Base-by-base conservation (phyloP, 2,329 filamentous ascomycete genomes). In the Cordyceps farinosa region DNA sequence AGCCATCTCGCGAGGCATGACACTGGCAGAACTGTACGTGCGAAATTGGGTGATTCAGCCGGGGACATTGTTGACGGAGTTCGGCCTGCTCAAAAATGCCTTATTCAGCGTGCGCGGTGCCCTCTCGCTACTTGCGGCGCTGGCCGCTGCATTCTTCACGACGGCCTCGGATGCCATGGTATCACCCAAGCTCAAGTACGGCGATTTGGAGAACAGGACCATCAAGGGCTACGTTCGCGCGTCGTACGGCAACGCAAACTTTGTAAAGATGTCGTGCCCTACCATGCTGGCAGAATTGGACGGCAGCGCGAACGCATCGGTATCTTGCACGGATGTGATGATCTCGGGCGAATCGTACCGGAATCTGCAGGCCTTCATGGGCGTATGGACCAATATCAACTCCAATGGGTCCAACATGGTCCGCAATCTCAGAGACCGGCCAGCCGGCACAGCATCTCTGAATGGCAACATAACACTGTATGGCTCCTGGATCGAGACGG, bases 21-120 rank as follows among this genome's bases (percentile, higher is more conserved):
- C 86, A 0, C 81, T 94, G 17, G 87, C 90, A 0, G 90, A 94
- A 70, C 85, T 93, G 78, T 88, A 84, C 17, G 92, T 94, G 89
- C 82, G 90, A 53, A 83, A 83, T 50, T 94, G 90, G 90, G 83
- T 89, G 27, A 84, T 87, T 53, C 86, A 89, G 73, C 89, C 90
- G 0, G 90, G 90, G 0, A 88, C 86, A 0, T 79, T 94, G 66
- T 78, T 94, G 27, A 90, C 88, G 0, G 87, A 91, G 67, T 89
- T 81, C 74, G 81, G 88, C 65, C 84, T 83, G 4, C 76, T 92
- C 1, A 81, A 82, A 5, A 87, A 89, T 64, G 87, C 88, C 0
- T 87, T 80, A 0, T 66, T 84, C 1, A 89, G 87, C 0, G 67
- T 90, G 0, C 76, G 93, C 1, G 91, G 90, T 0, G 71, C 81